These are phyloP conservation scores for Cercospora sp. DNA, from an alignment of 2,329 filamentous ascomycete species.

Conservation along the genomic window DNA sequence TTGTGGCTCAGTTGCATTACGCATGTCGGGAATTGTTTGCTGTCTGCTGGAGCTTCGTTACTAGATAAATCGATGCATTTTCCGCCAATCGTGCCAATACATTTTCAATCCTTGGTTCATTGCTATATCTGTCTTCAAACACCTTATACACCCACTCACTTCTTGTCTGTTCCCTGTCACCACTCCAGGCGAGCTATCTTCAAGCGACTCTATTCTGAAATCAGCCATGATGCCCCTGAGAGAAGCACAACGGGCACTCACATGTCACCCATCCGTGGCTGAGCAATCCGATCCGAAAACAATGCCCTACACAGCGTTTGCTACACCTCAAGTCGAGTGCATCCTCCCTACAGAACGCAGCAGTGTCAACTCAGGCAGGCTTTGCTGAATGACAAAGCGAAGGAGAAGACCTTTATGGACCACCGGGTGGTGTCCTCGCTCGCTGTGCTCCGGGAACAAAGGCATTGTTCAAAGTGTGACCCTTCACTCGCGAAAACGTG, in stretches of 20 bases:
- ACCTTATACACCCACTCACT: not conserved
- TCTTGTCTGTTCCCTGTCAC: not conserved
- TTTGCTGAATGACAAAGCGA: constrained; percentile 31
- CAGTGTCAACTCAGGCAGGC: constrained; percentile 42
- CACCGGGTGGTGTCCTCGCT: constrained; percentile 57
- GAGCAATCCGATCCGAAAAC: constrained; percentile 6
- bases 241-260: too few relatives aligned
- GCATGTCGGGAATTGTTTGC: not conserved
- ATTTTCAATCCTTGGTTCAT: not conserved
- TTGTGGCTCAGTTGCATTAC: not conserved
- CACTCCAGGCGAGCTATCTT: not conserved
- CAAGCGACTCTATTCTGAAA: too few relatives aligned
- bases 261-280: not conserved
- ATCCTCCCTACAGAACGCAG: not conserved
- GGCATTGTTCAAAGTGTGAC: not conserved
- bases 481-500: not conserved
- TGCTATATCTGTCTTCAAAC: not conserved
- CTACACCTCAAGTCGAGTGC: constrained; percentile 14
- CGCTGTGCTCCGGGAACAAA: constrained; percentile 39
- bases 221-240: too few relatives aligned
- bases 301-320: constrained; percentile 9
- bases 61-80: not conserved
- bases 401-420: constrained; percentile 40
- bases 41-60: not conserved
- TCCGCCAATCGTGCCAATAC: not conserved